These are phyloP conservation scores for Geosmithia flava DNA, from an alignment of 2,329 filamentous ascomycete species.

Conservation along the genomic window DNA sequence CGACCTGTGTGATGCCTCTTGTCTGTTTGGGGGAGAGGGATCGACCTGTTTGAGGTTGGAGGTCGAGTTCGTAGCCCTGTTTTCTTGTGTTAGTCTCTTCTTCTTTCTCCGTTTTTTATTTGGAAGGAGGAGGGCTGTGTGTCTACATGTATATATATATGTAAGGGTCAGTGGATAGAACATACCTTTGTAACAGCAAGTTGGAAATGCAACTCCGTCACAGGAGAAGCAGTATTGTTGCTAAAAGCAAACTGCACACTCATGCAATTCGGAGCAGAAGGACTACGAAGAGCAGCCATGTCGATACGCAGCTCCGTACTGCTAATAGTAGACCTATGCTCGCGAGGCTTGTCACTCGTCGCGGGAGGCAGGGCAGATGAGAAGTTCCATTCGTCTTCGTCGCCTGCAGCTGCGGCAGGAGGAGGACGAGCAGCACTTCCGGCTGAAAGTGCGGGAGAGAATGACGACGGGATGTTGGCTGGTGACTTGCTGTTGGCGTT, in stretches of 20 bases:
- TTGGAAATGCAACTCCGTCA: constrained; percentile 79
- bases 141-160: no score
- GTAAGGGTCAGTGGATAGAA: not conserved
- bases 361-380: constrained; percentile 67
- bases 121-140: no score
- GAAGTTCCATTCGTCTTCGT: constrained; percentile 93
- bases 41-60: constrained; percentile 77
- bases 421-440: constrained; percentile 24
- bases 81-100: constrained; percentile 2
- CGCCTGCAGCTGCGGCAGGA: constrained; percentile 24
- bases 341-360: constrained; percentile 37
- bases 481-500: constrained; percentile 8
- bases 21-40: constrained; percentile 61
- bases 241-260: constrained; percentile 70
- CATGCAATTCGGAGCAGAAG: constrained; percentile 43
- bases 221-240: constrained; percentile 59
- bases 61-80: constrained; percentile 67
- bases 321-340: constrained; percentile 54
- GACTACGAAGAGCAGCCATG: constrained; percentile 53
- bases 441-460: constrained; percentile 25
- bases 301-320: constrained; percentile 61
- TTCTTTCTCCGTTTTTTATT: not conserved
- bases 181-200: constrained; percentile 84
- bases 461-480: constrained; percentile 5
- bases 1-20: constrained; percentile 67